Evolutionary conservation across 1,284 basidiomycete species (phyloP).

Genomic region (Exsudoporus floridanus): DNA sequence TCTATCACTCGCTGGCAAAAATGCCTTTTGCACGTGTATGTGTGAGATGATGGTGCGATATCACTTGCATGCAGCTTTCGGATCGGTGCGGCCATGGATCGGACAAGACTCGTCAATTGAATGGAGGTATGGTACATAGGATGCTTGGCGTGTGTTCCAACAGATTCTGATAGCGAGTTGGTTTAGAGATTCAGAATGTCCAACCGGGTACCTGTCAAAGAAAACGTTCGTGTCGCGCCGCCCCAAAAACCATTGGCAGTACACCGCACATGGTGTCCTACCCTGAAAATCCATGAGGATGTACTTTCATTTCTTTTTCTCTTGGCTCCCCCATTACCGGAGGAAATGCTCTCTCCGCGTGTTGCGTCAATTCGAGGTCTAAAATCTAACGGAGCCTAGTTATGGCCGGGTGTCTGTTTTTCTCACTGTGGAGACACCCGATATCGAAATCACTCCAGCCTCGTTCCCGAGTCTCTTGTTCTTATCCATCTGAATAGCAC

Average conservation of each 20-base stretch:
- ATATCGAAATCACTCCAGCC: neutral
- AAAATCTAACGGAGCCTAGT: neutral
- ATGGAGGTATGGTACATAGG: neutral
- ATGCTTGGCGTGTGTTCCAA: neutral
- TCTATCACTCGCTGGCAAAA: constrained; percentile 20
- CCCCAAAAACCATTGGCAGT: neutral
- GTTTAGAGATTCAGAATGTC: neutral
- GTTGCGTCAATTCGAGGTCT: neutral
- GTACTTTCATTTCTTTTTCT: too few relatives aligned
- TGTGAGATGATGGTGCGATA: constrained; percentile 5
- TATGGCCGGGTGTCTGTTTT: neutral
- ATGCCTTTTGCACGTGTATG: constrained; percentile 28
- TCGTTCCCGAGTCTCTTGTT: neutral
- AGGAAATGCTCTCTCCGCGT: neutral
- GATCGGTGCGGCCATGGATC: constrained; percentile 17
- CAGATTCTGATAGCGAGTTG: neutral
- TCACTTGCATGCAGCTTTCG: neutral
- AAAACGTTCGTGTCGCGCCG: neutral
- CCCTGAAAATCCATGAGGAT: neutral
- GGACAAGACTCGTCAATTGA: neutral
- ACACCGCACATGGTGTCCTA: neutral
- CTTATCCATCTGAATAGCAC: neutral
- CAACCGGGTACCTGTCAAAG: neutral
- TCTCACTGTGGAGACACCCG: neutral
- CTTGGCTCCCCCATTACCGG: neutral